These are phyloP conservation scores for Neoboletus brunneissimus DNA, from an alignment of 768 basidiomycete genomes.

Conservation along the genomic window DNA sequence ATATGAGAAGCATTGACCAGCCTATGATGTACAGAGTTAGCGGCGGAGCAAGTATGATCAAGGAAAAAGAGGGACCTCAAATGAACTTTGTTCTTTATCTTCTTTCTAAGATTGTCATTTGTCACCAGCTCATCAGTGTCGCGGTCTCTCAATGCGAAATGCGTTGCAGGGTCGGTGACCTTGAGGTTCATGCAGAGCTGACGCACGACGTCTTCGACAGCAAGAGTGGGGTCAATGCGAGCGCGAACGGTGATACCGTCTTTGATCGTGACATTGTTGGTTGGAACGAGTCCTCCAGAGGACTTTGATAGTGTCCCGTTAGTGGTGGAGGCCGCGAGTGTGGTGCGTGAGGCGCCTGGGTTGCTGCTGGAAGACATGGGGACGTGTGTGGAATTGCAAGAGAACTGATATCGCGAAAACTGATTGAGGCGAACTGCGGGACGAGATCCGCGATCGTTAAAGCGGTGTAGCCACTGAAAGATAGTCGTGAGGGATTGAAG, in stretches of 20 bases:
- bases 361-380: constrained; percentile 31
- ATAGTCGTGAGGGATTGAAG: constrained; percentile 4
- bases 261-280: constrained; percentile 78
- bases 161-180: constrained; percentile 66
- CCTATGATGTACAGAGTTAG: constrained; percentile 36
- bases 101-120: constrained; percentile 79
- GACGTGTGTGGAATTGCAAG: not conserved
- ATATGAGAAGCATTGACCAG: constrained; percentile 77
- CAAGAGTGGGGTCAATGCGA: constrained; percentile 79
- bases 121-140: constrained; percentile 82
- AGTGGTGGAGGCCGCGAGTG: constrained; percentile 26
- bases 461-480: constrained; percentile 1
- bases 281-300: constrained; percentile 59
- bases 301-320: constrained; percentile 41
- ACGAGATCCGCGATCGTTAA: not conserved
- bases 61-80: constrained; percentile 55
- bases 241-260: constrained; percentile 76
- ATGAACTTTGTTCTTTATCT: constrained; percentile 74
- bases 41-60: not conserved
- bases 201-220: constrained; percentile 80
- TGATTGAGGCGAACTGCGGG: not conserved
- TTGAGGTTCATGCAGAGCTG: constrained; percentile 81
- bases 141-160: constrained; percentile 74
- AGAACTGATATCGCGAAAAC: not conserved
- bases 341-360: constrained; percentile 30